Conservation (phyloP, 192 early-diverging fungal species). For the Oehlia diaphana region DNA sequence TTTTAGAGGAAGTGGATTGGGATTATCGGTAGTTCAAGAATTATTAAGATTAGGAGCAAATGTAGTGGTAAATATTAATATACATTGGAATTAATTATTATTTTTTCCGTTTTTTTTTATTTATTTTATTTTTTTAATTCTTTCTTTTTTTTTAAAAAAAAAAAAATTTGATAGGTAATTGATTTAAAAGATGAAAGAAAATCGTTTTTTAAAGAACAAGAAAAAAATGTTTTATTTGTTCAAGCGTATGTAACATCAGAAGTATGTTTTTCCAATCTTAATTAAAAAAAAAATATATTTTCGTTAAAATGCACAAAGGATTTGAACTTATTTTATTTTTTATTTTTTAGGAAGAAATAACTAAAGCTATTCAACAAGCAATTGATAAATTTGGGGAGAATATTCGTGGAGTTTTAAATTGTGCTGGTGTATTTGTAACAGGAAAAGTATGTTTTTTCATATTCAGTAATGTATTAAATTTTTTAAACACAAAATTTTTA, state of each 20-base stretch:
- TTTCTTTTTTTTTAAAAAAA: too few species aligned
- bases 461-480: background rate
- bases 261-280: background rate
- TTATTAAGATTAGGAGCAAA: background rate
- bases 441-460: background rate
- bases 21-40: background rate
- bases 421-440: background rate
- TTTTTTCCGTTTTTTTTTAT: too few species aligned
- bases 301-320: background rate
- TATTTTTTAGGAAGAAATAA: background rate
- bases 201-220: background rate
- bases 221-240: background rate
- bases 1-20: conserved; percentile 2
- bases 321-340: too few species aligned
- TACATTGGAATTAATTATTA: too few species aligned
- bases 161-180: background rate
- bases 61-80: conserved; percentile 4
- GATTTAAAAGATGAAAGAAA: background rate
- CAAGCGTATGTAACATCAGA: background rate
- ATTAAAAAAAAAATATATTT: background rate
- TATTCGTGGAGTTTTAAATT: conserved; percentile 13
- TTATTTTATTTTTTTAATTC: too few species aligned
- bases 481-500: background rate
- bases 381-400: conserved; percentile 7
- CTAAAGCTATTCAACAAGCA: background rate